Conservation (phyloP, 2,329 filamentous ascomycete genomes). For the Rhytidhysteron rufulum region DNA sequence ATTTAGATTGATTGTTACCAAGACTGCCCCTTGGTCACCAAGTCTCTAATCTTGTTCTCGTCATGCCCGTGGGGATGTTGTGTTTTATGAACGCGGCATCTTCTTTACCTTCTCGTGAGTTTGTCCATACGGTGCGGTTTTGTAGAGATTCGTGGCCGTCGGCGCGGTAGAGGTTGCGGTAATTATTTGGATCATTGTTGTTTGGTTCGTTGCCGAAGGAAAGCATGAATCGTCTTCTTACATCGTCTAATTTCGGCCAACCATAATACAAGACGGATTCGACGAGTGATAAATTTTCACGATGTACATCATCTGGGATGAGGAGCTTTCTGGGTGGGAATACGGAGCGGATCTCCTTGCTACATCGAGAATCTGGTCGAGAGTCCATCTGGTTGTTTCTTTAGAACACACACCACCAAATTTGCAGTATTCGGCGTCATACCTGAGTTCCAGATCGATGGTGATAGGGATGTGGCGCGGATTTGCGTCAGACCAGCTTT, state of each 20-base stretch:
- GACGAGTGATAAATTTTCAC: slow-evolving; percentile 42
- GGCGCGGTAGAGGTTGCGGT: slow-evolving; percentile 39
- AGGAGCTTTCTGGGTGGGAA: slow-evolving; percentile 41
- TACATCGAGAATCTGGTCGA: slow-evolving; percentile 40
- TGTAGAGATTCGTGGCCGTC: slow-evolving; percentile 35
- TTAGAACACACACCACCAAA: slow-evolving; percentile 37
- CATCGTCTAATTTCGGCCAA: slow-evolving; percentile 47
- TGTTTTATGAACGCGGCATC: slow-evolving; percentile 51
- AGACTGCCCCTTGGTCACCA: slow-evolving; percentile 41
- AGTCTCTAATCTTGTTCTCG: too few relatives aligned
- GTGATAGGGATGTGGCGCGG: slow-evolving; percentile 45
- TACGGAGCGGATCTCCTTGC: slow-evolving; percentile 46
- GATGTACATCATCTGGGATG: slow-evolving; percentile 46
- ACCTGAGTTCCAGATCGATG: slow-evolving; percentile 51
- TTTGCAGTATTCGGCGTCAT: slow-evolving; percentile 30
- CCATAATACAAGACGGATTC: slow-evolving; percentile 44
- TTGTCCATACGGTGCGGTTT: slow-evolving; percentile 48
- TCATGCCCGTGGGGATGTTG: slow-evolving; percentile 41
- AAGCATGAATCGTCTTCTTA: slow-evolving; percentile 47
- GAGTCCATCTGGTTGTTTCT: slow-evolving; percentile 42
- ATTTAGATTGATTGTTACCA: too few relatives aligned
- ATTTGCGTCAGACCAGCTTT: slow-evolving; percentile 43
- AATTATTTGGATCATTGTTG: slow-evolving; percentile 19
- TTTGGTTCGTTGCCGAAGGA: slow-evolving; percentile 50
- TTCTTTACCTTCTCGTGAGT: slow-evolving; percentile 41